Evolutionary conservation across 306 rosid genomes (phyloP).

Genomic region (Astragalus membranaceus): DNA sequence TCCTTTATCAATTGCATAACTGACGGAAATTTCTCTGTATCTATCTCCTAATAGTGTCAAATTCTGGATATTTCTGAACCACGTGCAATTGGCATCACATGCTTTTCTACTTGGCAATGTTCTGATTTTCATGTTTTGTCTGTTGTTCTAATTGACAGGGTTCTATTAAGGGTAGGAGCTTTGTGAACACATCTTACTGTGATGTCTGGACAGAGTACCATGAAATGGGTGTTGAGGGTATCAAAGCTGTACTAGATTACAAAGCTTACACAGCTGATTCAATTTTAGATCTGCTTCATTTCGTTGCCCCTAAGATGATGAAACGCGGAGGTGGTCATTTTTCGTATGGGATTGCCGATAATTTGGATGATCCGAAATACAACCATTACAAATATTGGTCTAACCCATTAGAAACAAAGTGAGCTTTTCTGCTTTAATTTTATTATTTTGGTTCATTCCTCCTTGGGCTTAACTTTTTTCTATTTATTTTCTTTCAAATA

Average conservation of each 20-base stretch:
- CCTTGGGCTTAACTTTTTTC: neutral
- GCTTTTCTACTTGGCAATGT: neutral
- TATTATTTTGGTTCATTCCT: neutral
- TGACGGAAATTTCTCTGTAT: neutral
- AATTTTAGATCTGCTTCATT: slow-evolving; percentile 60
- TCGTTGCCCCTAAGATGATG: slow-evolving; percentile 82
- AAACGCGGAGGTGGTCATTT: slow-evolving; percentile 71
- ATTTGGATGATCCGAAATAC: slow-evolving; percentile 68
- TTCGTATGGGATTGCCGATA: slow-evolving; percentile 70
- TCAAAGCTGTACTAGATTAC: slow-evolving; percentile 66
- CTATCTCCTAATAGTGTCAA: neutral
- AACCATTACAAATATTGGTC: slow-evolving; percentile 80
- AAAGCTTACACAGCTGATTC: slow-evolving; percentile 61
- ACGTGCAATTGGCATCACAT: neutral
- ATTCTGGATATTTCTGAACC: neutral
- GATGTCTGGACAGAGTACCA: slow-evolving; percentile 85
- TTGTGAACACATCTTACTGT: slow-evolving; percentile 48
- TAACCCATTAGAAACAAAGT: slow-evolving; percentile 76
- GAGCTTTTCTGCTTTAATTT: slow-evolving; percentile 27
- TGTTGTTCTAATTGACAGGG: slow-evolving; percentile 40
- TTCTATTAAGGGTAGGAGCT: slow-evolving; percentile 52
- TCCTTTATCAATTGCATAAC: neutral
- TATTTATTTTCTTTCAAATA: slow-evolving; percentile 3
- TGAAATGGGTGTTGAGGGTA: slow-evolving; percentile 70
- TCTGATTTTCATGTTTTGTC: slow-evolving; percentile 11